A percentile compares a stretch with the other conserved stretches of the same genome.
phyloP scores from a whole-genome alignment of 1,284 basidiomycete genomes.

The Waitea zeae region DNA sequence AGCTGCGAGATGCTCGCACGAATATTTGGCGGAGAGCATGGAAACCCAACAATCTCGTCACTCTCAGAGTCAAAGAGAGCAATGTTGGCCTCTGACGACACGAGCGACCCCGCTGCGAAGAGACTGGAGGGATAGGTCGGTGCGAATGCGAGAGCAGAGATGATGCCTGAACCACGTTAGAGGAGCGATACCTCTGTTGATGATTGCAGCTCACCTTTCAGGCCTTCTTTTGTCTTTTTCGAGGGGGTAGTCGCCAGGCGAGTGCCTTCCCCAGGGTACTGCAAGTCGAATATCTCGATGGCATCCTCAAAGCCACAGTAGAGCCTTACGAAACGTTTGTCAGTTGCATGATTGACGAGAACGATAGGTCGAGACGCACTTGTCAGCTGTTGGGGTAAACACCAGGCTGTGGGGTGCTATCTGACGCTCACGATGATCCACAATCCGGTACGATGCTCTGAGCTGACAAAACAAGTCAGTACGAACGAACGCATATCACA shows the following conservation, averaged over 20 bases:
- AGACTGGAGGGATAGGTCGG: constrained; percentile 42
- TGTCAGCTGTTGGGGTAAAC: constrained; percentile 53
- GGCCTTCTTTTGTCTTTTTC: constrained; percentile 65
- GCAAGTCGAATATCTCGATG: constrained; percentile 77
- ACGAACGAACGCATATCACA: constrained; percentile 4
- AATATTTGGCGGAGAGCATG: background rate
- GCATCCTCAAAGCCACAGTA: constrained; percentile 86
- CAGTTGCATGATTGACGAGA: background rate
- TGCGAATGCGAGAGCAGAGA: constrained; percentile 69
- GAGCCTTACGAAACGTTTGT: constrained; percentile 26
- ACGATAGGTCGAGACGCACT: constrained; percentile 26
- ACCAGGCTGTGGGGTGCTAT: constrained; percentile 71
- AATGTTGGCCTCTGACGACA: constrained; percentile 40
- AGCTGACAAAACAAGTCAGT: constrained; percentile 26
- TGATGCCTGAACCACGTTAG: constrained; percentile 38
- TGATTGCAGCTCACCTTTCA: constrained; percentile 44
- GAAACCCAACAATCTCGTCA: constrained; percentile 27
- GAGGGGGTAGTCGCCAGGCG: constrained; percentile 61
- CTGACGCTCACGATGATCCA: constrained; percentile 81
- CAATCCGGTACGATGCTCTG: constrained; percentile 79
- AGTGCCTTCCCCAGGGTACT: constrained; percentile 52
- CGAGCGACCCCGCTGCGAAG: constrained; percentile 58
- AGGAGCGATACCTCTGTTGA: background rate
- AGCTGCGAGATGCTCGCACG: constrained; percentile 26
- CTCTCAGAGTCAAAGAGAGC: constrained; percentile 56